phyloP scores from a whole-genome alignment of 345 rosid genomes.

The Arabidopsis arenosa region DNA sequence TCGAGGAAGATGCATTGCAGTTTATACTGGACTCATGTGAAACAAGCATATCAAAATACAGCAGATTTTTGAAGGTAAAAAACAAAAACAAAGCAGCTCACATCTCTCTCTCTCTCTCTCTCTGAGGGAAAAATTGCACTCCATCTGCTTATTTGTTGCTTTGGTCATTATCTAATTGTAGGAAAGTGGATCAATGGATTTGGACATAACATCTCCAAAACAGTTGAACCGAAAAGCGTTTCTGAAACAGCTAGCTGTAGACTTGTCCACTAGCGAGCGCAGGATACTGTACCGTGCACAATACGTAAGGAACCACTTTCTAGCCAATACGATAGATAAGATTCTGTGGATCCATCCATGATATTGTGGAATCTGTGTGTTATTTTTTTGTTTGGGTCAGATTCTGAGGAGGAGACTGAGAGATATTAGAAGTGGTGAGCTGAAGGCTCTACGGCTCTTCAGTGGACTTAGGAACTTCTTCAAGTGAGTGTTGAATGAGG shows the following conservation, averaged over 20 bases:
- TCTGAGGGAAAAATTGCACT: not conserved
- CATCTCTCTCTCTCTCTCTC: not conserved
- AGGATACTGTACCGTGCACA: slow-evolving; percentile 90
- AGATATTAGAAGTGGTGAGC: slow-evolving; percentile 87
- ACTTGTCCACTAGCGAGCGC: slow-evolving; percentile 82
- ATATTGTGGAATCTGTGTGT: not conserved
- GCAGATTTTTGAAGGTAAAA: slow-evolving; percentile 78
- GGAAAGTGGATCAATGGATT: slow-evolving; percentile 96
- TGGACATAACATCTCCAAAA: slow-evolving; percentile 94
- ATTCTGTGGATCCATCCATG: not conserved
- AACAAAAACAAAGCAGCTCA: not conserved
- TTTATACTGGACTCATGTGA: slow-evolving; percentile 81
- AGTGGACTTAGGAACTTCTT: slow-evolving; percentile 72
- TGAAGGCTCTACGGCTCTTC: slow-evolving; percentile 75
- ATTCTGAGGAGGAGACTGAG: slow-evolving; percentile 82
- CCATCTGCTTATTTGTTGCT: slow-evolving; percentile 61
- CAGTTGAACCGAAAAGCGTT: slow-evolving; percentile 83
- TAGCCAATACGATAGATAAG: not conserved
- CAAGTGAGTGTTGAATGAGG: slow-evolving; percentile 48
- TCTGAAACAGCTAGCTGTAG: slow-evolving; percentile 94
- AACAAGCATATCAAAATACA: slow-evolving; percentile 86
- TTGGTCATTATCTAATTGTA: slow-evolving; percentile 30
- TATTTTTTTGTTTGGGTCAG: slow-evolving; percentile 49
- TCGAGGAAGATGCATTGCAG: slow-evolving; percentile 81
- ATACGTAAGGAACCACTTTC: slow-evolving; percentile 60